Evolutionary conservation across 83 land plant genomes (phyloP).

Genomic region (Larix sibirica): DNA sequence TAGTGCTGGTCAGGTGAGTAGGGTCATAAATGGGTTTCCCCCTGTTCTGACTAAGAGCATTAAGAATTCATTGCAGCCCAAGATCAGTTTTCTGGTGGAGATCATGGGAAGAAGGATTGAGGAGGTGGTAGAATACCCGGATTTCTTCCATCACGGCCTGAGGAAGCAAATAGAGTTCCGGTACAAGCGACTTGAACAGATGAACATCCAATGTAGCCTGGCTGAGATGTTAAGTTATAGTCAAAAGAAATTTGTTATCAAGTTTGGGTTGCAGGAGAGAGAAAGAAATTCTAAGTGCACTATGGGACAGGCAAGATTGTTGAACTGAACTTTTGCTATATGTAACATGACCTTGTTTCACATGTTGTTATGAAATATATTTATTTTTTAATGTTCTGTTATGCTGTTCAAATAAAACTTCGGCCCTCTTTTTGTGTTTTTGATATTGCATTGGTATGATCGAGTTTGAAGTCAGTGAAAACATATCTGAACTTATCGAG

Average conservation of each 20-base stretch:
- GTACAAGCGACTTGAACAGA: slow-evolving; percentile 56
- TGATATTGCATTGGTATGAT: neutral
- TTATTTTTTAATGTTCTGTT: neutral
- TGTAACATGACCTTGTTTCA: neutral
- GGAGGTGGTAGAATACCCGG: slow-evolving; percentile 79
- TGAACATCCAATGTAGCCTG: slow-evolving; percentile 52
- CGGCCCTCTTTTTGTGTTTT: neutral
- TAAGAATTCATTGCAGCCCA: slow-evolving; percentile 86
- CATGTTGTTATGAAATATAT: neutral
- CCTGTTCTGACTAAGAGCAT: slow-evolving; percentile 78
- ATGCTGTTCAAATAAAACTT: neutral
- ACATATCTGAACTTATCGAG: too few species aligned
- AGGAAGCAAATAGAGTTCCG: slow-evolving; percentile 74
- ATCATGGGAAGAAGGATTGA: slow-evolving; percentile 71
- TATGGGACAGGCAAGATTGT: neutral
- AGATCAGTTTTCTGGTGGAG: slow-evolving; percentile 70
- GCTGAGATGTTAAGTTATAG: slow-evolving; percentile 76
- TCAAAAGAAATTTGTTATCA: slow-evolving; percentile 60
- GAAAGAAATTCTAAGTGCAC: neutral
- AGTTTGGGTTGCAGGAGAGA: slow-evolving; percentile 39
- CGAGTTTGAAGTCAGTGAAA: neutral
- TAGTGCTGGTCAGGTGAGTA: slow-evolving; percentile 43
- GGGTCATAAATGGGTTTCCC: slow-evolving; percentile 73
- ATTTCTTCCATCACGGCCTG: slow-evolving; percentile 73
- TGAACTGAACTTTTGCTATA: neutral